These are phyloP conservation scores for Pseudonectria foliicola DNA, from an alignment of 2,329 filamentous ascomycete species.

Conservation along the genomic window DNA sequence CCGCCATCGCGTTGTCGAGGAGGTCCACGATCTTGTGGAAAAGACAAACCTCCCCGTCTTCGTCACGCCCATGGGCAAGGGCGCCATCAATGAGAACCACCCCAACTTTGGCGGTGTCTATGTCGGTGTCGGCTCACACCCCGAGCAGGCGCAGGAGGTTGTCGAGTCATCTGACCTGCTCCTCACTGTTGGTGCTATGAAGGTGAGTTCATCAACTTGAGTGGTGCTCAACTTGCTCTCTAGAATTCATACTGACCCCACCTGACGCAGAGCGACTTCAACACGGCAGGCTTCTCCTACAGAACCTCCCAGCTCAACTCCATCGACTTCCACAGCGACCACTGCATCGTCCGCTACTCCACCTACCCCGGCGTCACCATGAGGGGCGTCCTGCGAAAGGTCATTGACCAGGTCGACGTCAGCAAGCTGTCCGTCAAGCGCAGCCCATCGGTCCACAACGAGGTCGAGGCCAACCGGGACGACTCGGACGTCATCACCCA, in stretches of 20 bases:
- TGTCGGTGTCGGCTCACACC: slow-evolving; percentile 67
- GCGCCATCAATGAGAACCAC: slow-evolving; percentile 69
- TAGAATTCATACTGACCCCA: too few relatives aligned
- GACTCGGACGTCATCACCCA: slow-evolving; percentile 51
- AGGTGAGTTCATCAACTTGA: slow-evolving; percentile 22
- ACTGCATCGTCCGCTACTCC: slow-evolving; percentile 67
- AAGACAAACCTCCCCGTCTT: slow-evolving; percentile 74
- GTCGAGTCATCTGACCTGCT: slow-evolving; percentile 66
- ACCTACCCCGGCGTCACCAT: slow-evolving; percentile 73
- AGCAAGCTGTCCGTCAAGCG: slow-evolving; percentile 49
- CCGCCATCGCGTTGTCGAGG: slow-evolving; percentile 64
- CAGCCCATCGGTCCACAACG: slow-evolving; percentile 47
- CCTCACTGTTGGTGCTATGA: slow-evolving; percentile 60
- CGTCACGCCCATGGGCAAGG: slow-evolving; percentile 86
- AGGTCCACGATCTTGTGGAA: slow-evolving; percentile 65
- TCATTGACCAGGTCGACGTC: slow-evolving; percentile 54
- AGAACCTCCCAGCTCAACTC: slow-evolving; percentile 68
- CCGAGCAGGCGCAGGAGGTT: slow-evolving; percentile 51
- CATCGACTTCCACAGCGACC: slow-evolving; percentile 73
- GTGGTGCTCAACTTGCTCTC: too few relatives aligned
- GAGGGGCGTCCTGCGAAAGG: slow-evolving; percentile 67
- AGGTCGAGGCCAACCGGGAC: slow-evolving; percentile 35
- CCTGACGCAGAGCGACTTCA: slow-evolving; percentile 59
- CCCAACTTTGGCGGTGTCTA: slow-evolving; percentile 79
- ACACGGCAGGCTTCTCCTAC: slow-evolving; percentile 77